These are phyloP conservation scores for Alternaria longipes DNA, from an alignment of 2,329 filamentous ascomycete species.

Conservation along the genomic window DNA sequence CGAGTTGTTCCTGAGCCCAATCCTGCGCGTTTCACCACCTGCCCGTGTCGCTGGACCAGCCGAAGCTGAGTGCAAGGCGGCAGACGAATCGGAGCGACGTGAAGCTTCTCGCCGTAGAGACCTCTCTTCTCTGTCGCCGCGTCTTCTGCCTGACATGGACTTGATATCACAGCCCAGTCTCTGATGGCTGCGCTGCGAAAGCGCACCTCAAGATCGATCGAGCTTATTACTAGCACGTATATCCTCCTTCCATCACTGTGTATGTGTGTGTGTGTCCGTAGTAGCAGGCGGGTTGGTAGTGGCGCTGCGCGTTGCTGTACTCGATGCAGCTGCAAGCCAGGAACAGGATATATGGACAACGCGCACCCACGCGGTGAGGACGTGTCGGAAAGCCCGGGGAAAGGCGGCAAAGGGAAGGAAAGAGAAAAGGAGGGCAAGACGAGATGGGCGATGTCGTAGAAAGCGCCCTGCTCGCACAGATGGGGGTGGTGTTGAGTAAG, in stretches of 20 bases:
- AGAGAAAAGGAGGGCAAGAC: constrained; percentile 19
- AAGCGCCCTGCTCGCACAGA: constrained; percentile 30
- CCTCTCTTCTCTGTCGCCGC: constrained; percentile 37
- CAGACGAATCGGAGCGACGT: constrained; percentile 38
- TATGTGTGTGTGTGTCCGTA: constrained; percentile 22
- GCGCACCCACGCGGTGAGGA: constrained; percentile 41
- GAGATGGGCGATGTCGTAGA: constrained; percentile 22
- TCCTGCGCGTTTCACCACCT: constrained; percentile 23
- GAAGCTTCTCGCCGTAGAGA: constrained; percentile 35
- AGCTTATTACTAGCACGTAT: constrained; percentile 30
- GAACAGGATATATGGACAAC: constrained; percentile 33
- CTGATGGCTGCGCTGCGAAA: constrained; percentile 76
- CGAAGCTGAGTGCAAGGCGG: constrained; percentile 24
- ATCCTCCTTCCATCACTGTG: constrained; percentile 41
- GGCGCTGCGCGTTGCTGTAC: constrained; percentile 22
- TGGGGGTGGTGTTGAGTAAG: constrained; percentile 35
- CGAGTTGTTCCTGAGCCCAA: constrained; percentile 28
- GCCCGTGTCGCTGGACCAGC: constrained; percentile 25
- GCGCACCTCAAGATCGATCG: constrained; percentile 77
- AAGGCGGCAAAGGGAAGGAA: constrained; percentile 9
- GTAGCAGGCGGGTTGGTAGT: constrained; percentile 15
- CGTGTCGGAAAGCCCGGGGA: constrained; percentile 26
- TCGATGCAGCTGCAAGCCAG: constrained; percentile 34
- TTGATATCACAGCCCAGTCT: constrained; percentile 79
- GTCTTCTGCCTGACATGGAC: constrained; percentile 64